phyloP scores from a whole-genome alignment of 2,329 filamentous ascomycete genomes.

The Sporothrix humicola region DNA sequence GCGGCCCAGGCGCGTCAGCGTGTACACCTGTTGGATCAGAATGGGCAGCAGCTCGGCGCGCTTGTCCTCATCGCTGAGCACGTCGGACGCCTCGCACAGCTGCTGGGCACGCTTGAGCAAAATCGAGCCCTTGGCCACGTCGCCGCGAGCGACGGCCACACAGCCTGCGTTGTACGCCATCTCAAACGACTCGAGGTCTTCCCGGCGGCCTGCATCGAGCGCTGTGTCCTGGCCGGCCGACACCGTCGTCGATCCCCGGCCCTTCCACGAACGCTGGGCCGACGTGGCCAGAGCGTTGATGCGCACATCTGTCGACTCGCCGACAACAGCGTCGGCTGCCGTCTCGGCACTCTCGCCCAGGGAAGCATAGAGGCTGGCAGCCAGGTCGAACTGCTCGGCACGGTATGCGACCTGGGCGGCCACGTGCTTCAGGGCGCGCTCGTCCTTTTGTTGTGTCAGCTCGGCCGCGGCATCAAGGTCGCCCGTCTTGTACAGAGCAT shows the following conservation, averaged over 20 bases:
- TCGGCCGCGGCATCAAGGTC: slow-evolving; percentile 67
- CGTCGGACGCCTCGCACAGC: slow-evolving; percentile 74
- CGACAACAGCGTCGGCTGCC: slow-evolving; percentile 48
- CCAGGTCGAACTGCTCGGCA: slow-evolving; percentile 72
- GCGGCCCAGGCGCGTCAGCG: slow-evolving; percentile 70
- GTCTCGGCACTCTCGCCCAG: slow-evolving; percentile 55
- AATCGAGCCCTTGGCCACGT: slow-evolving; percentile 67
- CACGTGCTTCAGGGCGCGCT: slow-evolving; percentile 55
- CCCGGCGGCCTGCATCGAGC: slow-evolving; percentile 57
- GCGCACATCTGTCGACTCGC: slow-evolving; percentile 74
- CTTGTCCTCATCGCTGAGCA: slow-evolving; percentile 76
- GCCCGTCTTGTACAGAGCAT: slow-evolving; percentile 83
- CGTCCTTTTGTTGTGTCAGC: slow-evolving; percentile 37
- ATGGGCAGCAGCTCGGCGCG: slow-evolving; percentile 76
- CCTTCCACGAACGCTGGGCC: slow-evolving; percentile 75
- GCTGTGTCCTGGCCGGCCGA: slow-evolving; percentile 59
- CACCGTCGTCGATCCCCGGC: slow-evolving; percentile 57
- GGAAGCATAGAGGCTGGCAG: slow-evolving; percentile 66
- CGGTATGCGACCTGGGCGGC: slow-evolving; percentile 75
- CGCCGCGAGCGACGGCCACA: slow-evolving; percentile 70
- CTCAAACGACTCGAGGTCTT: slow-evolving; percentile 77
- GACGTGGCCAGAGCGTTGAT: slow-evolving; percentile 77
- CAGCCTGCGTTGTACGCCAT: slow-evolving; percentile 82
- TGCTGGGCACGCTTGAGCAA: slow-evolving; percentile 72
- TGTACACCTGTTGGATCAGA: slow-evolving; percentile 75